Evolutionary conservation across 208 protist species (phyloP).

Genomic region (Acanthamoeba castellanii): DNA sequence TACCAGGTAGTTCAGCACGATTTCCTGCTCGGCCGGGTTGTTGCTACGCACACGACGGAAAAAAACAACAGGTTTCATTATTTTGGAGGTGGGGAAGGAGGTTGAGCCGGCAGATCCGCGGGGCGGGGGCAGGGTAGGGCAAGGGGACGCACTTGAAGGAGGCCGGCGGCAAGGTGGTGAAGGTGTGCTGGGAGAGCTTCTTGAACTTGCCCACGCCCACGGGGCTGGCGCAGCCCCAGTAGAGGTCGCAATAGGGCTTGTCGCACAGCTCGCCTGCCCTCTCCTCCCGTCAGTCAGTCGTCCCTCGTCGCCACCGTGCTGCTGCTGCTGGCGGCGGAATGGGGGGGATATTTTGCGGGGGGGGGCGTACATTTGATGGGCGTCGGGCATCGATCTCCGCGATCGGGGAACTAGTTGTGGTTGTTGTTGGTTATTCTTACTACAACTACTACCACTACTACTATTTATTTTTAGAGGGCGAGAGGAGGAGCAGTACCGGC

Average conservation of each 20-base stretch:
- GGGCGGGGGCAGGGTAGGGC: not conserved
- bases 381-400: slow-evolving; percentile 9
- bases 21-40: slow-evolving; percentile 42
- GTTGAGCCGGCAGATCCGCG: not conserved
- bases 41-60: not conserved
- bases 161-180: slow-evolving; percentile 7
- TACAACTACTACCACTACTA: no score
- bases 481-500: not conserved
- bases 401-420: slow-evolving; percentile 31
- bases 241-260: not conserved
- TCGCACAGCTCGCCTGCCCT: slow-evolving; percentile 38
- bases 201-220: slow-evolving; percentile 30
- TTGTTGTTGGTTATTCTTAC: no score
- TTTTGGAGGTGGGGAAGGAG: not conserved
- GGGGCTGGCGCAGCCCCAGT: not conserved
- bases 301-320: not conserved
- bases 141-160: slow-evolving; percentile 44
- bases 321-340: not conserved
- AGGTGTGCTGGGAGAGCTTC: slow-evolving; percentile 53
- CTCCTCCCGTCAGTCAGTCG: not conserved
- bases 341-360: not conserved
- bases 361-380: slow-evolving; percentile 29
- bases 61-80: not conserved
- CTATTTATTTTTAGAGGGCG: no score
- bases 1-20: slow-evolving; percentile 31